phyloP scores from a whole-genome alignment of 257 asterid genomes.

The Coffea eugenioides region DNA sequence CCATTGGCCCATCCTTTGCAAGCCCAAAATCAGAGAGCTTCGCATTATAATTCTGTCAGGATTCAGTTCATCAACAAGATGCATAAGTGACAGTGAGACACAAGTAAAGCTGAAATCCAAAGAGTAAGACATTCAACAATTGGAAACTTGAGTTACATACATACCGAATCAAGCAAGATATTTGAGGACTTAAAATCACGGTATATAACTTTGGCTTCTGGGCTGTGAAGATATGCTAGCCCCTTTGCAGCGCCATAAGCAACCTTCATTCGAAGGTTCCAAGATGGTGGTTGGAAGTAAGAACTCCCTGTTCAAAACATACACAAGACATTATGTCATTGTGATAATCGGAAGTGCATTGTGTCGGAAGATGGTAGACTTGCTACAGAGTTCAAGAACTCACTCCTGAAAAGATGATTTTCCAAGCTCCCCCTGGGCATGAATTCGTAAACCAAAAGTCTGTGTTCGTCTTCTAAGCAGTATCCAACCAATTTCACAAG shows the following conservation, averaged over 20 bases:
- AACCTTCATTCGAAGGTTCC: slow-evolving; percentile 46
- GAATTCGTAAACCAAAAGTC: slow-evolving; percentile 46
- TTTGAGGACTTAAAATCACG: slow-evolving; percentile 49
- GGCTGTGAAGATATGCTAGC: slow-evolving; percentile 42
- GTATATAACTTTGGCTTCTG: slow-evolving; percentile 45
- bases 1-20: slow-evolving; percentile 47
- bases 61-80: background rate
- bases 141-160: slow-evolving; percentile 5
- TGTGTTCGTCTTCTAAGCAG: slow-evolving; percentile 47
- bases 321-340: background rate
- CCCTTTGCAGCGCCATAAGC: slow-evolving; percentile 48
- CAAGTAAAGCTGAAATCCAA: background rate
- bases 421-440: slow-evolving; percentile 51
- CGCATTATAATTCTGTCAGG: slow-evolving; percentile 38
- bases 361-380: background rate
- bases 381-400: slow-evolving; percentile 17
- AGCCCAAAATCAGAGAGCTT: slow-evolving; percentile 51
- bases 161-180: slow-evolving; percentile 43
- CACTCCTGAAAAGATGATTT: slow-evolving; percentile 47
- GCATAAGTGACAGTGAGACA: background rate
- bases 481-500: slow-evolving; percentile 46
- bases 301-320: slow-evolving; percentile 32
- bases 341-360: background rate
- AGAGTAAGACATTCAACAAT: background rate
- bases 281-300: slow-evolving; percentile 42